Evolutionary conservation across 345 rosid genomes (phyloP), one percentile per base, ranked within the genome.

Genomic region (Streptanthus diversifolius): DNA sequence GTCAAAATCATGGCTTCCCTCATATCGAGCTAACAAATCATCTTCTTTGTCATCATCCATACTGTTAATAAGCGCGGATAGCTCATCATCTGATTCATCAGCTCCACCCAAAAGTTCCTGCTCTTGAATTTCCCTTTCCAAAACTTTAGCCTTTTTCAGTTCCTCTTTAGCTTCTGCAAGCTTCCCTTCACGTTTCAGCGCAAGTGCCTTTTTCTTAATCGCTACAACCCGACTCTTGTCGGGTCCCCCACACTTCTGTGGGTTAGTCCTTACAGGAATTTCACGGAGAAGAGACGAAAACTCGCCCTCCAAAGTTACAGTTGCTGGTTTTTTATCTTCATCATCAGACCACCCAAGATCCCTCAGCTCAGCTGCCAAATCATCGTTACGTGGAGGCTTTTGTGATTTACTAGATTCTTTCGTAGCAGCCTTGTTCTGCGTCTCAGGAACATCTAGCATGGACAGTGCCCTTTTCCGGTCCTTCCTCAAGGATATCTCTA

Each of bases 111-210:
- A 75, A 61, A 91, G 82, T 69, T 91, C 95, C 76, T 87, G 84
- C 70, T 95, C 98, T 84, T 95, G 96, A 67, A 88, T 82, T 75
- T 91, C 85, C 84, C 84, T 88, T 79, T 95, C 99, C 56, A 95
- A 76, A 77, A 86, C 33, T 79, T 95, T 95, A 64, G 98, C 98
- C 71, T 70, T 86, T 83, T 87, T 95, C 17, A 91, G 77, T 80
- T 95, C 98, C 81, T 95, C 95, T 84, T 95, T 95, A 52, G 99
- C 99, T 85, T 95, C 98, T 12, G 83, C 84, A 79, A 95, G 92
- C 66, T 88, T 91, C 48, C 99, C 99, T 80, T 88, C 93, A 60
- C 92, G 96, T 82, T 95, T 95, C 73, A 91, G 75, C 35, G 67
- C 55, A 53, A 95, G 90, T 12, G 99, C 99, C 73, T 84, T 88